Evolutionary conservation across 441 rosid genomes (phyloP).

Genomic region (Erodium texanum): DNA sequence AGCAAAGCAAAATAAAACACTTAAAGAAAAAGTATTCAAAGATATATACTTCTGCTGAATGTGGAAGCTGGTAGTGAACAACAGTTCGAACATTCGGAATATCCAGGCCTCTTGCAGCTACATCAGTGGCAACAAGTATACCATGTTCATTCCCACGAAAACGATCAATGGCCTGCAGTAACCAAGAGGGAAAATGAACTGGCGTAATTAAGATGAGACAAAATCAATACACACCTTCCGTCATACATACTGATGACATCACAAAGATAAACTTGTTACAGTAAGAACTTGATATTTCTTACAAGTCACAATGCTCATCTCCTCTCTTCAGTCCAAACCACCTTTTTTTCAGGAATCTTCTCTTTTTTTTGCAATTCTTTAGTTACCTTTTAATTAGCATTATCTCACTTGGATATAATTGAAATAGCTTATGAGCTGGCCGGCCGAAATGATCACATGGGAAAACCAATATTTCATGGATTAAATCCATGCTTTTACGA

Average conservation of each 20-base stretch:
- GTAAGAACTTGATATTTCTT: no score
- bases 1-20: slow-evolving; percentile 6
- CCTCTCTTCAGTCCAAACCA: neutral
- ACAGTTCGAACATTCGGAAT: slow-evolving; percentile 88
- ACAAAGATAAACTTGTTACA: no score
- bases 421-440: neutral
- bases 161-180: slow-evolving; percentile 76
- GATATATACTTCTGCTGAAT: slow-evolving; percentile 79
- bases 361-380: neutral
- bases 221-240: neutral
- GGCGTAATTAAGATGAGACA: slow-evolving; percentile 18
- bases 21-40: slow-evolving; percentile 12
- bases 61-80: slow-evolving; percentile 96
- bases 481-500: neutral
- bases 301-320: no score
- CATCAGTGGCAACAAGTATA: slow-evolving; percentile 87
- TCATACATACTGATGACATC: no score
- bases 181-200: slow-evolving; percentile 13
- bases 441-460: neutral
- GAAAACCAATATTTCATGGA: neutral
- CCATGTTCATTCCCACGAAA: slow-evolving; percentile 74
- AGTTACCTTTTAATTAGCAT: neutral
- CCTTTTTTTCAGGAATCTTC: neutral
- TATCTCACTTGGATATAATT: neutral
- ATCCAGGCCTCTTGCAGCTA: slow-evolving; percentile 98